Conservation (phyloP, 805 yeast species). For the Priceomyces haplophilus region DNA sequence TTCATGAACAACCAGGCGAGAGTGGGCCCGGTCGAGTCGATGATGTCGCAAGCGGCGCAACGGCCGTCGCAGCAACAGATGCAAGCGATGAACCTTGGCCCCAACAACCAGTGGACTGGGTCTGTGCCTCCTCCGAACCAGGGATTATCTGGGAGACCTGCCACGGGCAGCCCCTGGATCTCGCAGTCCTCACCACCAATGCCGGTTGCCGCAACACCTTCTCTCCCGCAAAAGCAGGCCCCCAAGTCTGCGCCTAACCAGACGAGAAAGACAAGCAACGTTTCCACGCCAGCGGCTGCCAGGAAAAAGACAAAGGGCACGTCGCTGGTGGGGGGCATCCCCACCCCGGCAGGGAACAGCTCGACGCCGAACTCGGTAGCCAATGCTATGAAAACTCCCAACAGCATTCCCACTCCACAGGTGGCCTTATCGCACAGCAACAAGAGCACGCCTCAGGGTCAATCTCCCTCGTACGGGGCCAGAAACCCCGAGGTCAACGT, state of each 20-base stretch:
- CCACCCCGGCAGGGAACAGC: constrained; percentile 31
- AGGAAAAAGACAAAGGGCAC: constrained; percentile 24
- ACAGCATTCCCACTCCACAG: constrained; percentile 43
- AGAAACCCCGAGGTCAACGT: constrained; percentile 9
- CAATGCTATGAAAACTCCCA: constrained; percentile 42
- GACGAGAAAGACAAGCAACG: constrained; percentile 9
- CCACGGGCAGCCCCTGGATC: constrained; percentile 24
- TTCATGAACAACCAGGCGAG: constrained; percentile 4
- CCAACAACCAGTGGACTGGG: constrained; percentile 14
- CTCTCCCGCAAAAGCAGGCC: constrained; percentile 5
- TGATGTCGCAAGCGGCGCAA: constrained; percentile 4
- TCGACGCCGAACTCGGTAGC: constrained; percentile 39
- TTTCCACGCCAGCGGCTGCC: constrained; percentile 12
- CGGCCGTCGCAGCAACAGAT: constrained; percentile 8
- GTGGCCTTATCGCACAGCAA: constrained; percentile 33
- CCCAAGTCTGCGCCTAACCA: constrained; percentile 10
- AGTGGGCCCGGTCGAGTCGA: constrained; percentile 4
- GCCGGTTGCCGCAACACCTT: constrained; percentile 12
- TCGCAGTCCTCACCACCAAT: constrained; percentile 17
- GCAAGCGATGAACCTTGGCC: constrained; percentile 10
- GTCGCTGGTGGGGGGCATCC: constrained; percentile 23
- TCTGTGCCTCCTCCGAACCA: constrained; percentile 4
- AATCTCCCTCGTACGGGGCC: constrained; percentile 29
- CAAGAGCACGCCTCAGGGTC: constrained; percentile 40
- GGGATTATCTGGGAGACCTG: constrained; percentile 2